Percentiles rank a stretch among this genome's conserved stretches.
phyloP scores from a whole-genome alignment of 139 green algal genomes.

The Ettlia oleoabundans region DNA sequence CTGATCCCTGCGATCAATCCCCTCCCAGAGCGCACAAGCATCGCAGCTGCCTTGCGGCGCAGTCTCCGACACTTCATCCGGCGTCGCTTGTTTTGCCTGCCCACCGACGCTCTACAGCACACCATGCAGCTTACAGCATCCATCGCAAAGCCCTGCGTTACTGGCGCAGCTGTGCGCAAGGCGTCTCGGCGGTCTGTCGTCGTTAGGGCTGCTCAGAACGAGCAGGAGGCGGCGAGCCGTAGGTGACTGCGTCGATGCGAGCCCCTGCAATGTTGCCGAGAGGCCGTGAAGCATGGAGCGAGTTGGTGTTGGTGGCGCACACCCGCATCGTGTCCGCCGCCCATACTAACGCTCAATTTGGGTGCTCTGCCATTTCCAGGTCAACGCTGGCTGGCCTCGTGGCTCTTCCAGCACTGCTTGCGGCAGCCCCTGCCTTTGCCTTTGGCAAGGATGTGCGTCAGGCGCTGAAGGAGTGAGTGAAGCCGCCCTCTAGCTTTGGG shows the following conservation, averaged over 20 bases:
- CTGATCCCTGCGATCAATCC: too few species aligned
- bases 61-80: too few species aligned
- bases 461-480: conserved; percentile 26
- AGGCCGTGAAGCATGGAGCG: neutral
- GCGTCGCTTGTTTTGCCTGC: neutral
- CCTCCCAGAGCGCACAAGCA: too few species aligned
- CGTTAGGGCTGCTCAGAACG: too few species aligned
- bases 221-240: too few species aligned
- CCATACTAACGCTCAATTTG: neutral
- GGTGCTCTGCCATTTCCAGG: neutral
- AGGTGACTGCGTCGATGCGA: too few species aligned
- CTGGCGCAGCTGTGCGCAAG: too few species aligned
- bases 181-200: too few species aligned
- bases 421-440: conserved; percentile 11
- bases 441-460: conserved; percentile 31
- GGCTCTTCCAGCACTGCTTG: conserved; percentile 11
- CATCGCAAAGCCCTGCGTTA: neutral
- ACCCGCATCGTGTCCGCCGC: neutral
- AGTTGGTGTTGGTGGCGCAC: neutral
- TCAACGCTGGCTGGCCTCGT: neutral
- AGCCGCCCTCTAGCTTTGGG: too few species aligned
- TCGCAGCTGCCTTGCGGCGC: neutral
- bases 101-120: neutral
- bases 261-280: too few species aligned
- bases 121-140: neutral